Evolutionary conservation across 2,329 filamentous ascomycete species (phyloP).

Genomic region (Seiridium cupressi): DNA sequence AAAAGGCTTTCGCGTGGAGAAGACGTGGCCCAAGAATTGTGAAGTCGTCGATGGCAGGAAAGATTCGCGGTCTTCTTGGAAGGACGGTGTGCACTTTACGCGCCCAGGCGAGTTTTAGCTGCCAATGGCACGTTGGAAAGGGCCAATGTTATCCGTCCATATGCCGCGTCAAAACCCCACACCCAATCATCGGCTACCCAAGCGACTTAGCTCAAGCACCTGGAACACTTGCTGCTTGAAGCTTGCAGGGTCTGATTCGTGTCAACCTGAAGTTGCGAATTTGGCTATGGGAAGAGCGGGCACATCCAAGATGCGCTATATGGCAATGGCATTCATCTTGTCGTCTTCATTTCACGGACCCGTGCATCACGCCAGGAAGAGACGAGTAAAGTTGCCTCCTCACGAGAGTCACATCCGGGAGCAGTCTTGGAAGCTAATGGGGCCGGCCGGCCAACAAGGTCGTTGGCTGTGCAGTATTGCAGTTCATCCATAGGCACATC

Average conservation of each 20-base stretch:
- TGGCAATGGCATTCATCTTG: constrained; percentile 11
- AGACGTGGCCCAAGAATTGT: background rate
- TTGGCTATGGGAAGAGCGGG: background rate
- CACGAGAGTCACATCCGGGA: too few species aligned
- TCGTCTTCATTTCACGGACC: too few species aligned
- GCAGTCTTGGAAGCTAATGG: too few species aligned
- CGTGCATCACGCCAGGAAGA: too few species aligned
- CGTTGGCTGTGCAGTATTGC: too few species aligned
- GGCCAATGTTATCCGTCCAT: background rate
- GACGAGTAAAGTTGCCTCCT: too few species aligned
- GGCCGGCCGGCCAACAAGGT: too few species aligned
- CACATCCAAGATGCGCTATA: constrained; percentile 18
- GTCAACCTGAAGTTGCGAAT: constrained; percentile 28
- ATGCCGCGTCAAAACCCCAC: constrained; percentile 21
- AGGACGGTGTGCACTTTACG: constrained; percentile 24
- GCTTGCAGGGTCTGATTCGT: constrained; percentile 34
- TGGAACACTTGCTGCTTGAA: constrained; percentile 43
- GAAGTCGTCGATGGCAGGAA: background rate
- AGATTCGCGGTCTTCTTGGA: background rate
- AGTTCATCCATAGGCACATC: background rate
- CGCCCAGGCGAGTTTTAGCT: constrained; percentile 39
- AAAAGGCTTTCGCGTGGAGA: too few species aligned
- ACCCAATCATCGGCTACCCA: constrained; percentile 33
- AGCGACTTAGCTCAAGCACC: constrained; percentile 18
- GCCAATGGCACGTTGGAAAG: constrained; percentile 23